Evolutionary conservation across 108 stramenopile genomes (phyloP).

Genomic region (Skeletonema menzelii): DNA sequence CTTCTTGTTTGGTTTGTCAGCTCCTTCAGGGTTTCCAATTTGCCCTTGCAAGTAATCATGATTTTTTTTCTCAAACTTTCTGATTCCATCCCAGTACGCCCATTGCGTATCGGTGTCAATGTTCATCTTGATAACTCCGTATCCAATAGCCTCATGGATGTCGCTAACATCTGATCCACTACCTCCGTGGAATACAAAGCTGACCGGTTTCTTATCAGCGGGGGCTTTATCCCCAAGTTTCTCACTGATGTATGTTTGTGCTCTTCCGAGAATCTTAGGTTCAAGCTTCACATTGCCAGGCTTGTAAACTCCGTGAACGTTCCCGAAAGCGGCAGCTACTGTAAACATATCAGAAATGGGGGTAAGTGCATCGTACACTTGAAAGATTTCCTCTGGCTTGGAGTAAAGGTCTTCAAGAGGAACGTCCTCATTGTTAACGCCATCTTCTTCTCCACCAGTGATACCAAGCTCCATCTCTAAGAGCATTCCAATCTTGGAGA

Average conservation of each 20-base stretch:
- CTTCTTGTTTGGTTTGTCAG: too few species aligned
- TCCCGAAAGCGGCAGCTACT: slow-evolving; percentile 93
- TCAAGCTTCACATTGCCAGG: slow-evolving; percentile 92
- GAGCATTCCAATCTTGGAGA: slow-evolving; percentile 82
- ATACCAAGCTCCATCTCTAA: slow-evolving; percentile 95
- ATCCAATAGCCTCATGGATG: slow-evolving; percentile 80
- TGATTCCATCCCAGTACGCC: too few species aligned
- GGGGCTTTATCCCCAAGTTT: slow-evolving; percentile 80
- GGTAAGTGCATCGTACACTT: slow-evolving; percentile 71
- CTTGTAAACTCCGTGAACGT: slow-evolving; percentile 93
- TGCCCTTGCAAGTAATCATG: too few species aligned
- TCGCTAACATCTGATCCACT: slow-evolving; percentile 81
- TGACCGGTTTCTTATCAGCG: slow-evolving; percentile 77
- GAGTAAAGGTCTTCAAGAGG: slow-evolving; percentile 87
- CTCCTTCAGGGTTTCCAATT: too few species aligned
- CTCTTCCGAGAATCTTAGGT: slow-evolving; percentile 84
- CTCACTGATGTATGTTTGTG: slow-evolving; percentile 80
- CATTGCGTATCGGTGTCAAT: too few species aligned
- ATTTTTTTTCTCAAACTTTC: too few species aligned
- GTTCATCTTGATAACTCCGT: slow-evolving; percentile 58
- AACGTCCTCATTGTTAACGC: slow-evolving; percentile 88
- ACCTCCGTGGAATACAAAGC: slow-evolving; percentile 94
- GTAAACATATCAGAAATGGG: slow-evolving; percentile 78
- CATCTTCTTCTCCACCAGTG: slow-evolving; percentile 95
- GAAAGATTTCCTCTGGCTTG: slow-evolving; percentile 88